Evolutionary conservation across 2,329 filamentous ascomycete species (phyloP), one percentile per base, ranked within the genome.

Genomic region (Alternaria sp.): DNA sequence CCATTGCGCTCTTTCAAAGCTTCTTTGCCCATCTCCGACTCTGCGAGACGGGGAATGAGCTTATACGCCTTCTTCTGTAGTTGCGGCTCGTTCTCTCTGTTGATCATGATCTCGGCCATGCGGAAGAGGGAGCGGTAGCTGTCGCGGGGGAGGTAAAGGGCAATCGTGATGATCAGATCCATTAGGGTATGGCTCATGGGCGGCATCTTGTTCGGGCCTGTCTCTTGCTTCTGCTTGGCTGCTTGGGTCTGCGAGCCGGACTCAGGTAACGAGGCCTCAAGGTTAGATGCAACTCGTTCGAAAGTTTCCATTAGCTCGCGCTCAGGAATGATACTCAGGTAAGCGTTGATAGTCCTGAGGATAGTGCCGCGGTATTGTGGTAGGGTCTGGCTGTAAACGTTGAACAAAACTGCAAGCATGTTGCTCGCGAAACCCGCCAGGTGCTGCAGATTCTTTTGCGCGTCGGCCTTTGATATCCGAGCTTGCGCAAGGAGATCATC

Each of bases 41-140:
- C 90, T 2, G 91, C 90, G 39, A 99, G 85, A 54, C 95, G 89
- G 3, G 95, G 94, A 50, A 99, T 96, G 51, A 99, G 86, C 82
- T 98, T 98, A 83, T 99, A 99, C 0, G 95, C 94, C 80, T 99
- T 99, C 86, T 99, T 99, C 78, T 98, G 94, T 34, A 99, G 82
- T 77, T 98, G 94, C 9, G 94, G 90, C 73, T 98, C 94, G 36
- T 91, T 85, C 55, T 90, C 84, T 72, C 89, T 91, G 75, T 90
- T 88, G 66, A 98, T 89, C 56, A 97, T 90, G 26, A 92, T 85
- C 0, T 91, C 84, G 0, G 94, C 91, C 73, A 98, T 93, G 67
- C 89, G 89, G 80, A 99, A 98, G 2, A 99, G 85, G 5, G 89
- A 85, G 17, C 85, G 83, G 66, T 96, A 97, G 78, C 92, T 96